A percentile compares a stretch with the other conserved stretches of the same genome.
These are phyloP conservation scores for Myriosclerotinia scirpicola DNA, from an alignment of 2,329 filamentous ascomycete genomes.

Conservation along the genomic window DNA sequence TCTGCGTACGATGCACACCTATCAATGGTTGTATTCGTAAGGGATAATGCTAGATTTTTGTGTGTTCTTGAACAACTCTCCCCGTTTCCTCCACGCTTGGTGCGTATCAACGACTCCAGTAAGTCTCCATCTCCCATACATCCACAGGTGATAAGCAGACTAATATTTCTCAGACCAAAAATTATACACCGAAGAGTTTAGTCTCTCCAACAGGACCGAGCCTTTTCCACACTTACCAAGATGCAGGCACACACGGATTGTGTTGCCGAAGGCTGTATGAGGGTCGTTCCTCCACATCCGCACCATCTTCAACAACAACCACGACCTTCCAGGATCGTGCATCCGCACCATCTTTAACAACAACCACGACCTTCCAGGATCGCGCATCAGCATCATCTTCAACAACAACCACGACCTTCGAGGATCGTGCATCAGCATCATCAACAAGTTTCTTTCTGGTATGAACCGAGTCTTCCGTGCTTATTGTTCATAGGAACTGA, in stretches of 20 bases:
- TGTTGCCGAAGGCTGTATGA: conserved; percentile 1
- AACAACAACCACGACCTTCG: conserved; percentile 61
- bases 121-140: too few species aligned
- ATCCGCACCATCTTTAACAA: conserved; percentile 57
- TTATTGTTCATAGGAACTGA: background rate
- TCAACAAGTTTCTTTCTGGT: conserved; percentile 56
- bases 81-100: background rate
- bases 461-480: background rate
- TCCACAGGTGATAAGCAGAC: too few species aligned
- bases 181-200: too few species aligned
- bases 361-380: conserved; percentile 70
- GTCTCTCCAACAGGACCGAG: too few species aligned
- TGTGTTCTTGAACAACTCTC: background rate
- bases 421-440: conserved; percentile 71
- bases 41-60: background rate
- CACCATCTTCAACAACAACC: conserved; percentile 65
- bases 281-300: conserved; percentile 51
- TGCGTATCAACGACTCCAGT: too few species aligned
- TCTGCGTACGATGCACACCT: background rate
- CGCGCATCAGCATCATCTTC: conserved; percentile 64
- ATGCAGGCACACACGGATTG: too few species aligned
- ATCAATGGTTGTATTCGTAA: background rate
- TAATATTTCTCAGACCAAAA: too few species aligned
- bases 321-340: conserved; percentile 69
- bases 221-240: too few species aligned